phyloP scores from a whole-genome alignment of 2,329 filamentous ascomycete species.

The Talaromyces sp. region DNA sequence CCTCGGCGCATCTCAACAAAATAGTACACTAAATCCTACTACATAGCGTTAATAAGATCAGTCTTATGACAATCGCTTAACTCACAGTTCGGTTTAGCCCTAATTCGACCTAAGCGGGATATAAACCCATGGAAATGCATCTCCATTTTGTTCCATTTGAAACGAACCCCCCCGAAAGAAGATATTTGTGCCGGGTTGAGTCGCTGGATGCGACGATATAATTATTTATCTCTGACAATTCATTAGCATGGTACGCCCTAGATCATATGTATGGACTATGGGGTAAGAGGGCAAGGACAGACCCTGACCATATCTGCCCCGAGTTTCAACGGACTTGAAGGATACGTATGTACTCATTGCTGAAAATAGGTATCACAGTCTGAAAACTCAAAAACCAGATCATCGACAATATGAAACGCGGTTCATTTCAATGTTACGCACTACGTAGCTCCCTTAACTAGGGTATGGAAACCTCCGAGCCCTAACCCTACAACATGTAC shows the following conservation, averaged over 20 bases:
- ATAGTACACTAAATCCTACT: background rate
- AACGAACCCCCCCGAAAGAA: background rate
- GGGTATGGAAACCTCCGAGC: background rate
- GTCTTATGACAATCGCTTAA: background rate
- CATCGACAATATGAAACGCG: background rate
- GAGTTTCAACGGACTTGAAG: background rate
- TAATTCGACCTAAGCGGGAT: background rate
- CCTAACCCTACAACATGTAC: background rate
- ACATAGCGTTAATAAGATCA: background rate
- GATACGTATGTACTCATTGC: background rate
- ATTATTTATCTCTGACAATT: background rate
- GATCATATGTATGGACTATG: background rate
- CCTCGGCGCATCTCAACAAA: background rate
- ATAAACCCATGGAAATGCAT: background rate
- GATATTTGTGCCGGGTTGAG: background rate
- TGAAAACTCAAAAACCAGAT: background rate
- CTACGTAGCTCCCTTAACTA: background rate
- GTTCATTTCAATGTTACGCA: background rate
- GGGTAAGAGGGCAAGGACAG: background rate
- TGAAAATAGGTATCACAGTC: background rate
- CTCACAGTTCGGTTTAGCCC: background rate
- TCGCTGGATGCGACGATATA: background rate
- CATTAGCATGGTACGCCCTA: background rate
- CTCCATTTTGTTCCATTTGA: background rate
- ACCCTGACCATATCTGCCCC: background rate